Percentiles rank a stretch among this genome's conserved stretches.
phyloP scores from a whole-genome alignment of 108 stramenopile species.

The Nitzschia putrida region DNA sequence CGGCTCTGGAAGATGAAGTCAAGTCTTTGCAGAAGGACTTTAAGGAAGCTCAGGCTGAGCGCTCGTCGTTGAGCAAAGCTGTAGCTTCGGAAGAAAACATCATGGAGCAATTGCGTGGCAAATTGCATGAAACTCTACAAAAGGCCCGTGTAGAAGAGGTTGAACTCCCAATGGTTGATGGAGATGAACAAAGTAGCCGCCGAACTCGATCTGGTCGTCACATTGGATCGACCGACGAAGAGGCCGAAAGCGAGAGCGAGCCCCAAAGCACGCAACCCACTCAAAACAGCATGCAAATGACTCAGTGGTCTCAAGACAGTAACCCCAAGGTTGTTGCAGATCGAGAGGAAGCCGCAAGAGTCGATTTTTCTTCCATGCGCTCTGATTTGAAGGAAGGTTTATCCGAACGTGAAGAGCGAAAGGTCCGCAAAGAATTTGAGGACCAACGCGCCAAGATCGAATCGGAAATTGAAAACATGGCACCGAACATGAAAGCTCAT shows the following conservation, averaged over 20 bases:
- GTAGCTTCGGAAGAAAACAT: constrained; percentile 67
- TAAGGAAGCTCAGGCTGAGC: constrained; percentile 67
- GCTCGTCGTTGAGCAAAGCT: constrained; percentile 57
- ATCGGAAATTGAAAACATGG: constrained; percentile 86
- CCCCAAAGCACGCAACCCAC: constrained; percentile 8
- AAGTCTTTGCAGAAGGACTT: constrained; percentile 63
- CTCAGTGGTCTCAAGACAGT: constrained; percentile 80
- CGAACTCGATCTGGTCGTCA: constrained; percentile 39
- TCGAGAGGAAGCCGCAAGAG: constrained; percentile 59
- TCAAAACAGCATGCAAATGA: constrained; percentile 19
- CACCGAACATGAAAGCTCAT: constrained; percentile 95
- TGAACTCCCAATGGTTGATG: constrained; percentile 63
- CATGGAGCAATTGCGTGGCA: constrained; percentile 79
- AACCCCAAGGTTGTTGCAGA: constrained; percentile 81
- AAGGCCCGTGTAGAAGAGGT: constrained; percentile 90
- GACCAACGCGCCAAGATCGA: constrained; percentile 65
- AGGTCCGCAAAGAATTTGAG: constrained; percentile 79
- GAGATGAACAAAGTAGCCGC: constrained; percentile 20
- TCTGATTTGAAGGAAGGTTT: constrained; percentile 62
- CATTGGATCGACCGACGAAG: constrained; percentile 46
- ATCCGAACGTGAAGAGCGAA: constrained; percentile 69
- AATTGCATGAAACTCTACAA: constrained; percentile 89
- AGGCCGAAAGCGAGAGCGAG: constrained; percentile 42
- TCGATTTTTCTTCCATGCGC: constrained; percentile 79
- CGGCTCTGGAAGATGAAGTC: constrained; percentile 64